Evolutionary conservation across 2,329 filamentous ascomycete genomes (phyloP).

Genomic region (Fulvia fulva): DNA sequence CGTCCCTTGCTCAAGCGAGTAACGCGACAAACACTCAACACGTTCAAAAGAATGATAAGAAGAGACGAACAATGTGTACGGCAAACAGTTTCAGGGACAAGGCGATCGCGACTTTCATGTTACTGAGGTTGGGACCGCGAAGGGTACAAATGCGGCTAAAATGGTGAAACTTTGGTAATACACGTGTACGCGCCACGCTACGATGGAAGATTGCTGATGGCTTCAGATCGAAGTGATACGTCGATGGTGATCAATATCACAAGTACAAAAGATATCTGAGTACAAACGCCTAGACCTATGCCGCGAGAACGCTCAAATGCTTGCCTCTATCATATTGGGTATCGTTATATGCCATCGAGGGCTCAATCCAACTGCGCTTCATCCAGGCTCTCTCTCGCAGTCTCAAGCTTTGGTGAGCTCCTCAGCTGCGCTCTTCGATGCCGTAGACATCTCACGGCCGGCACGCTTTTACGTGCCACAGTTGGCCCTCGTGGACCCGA

Average conservation of each 20-base stretch:
- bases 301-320: background rate
- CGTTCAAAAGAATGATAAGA: background rate
- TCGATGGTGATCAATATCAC: background rate
- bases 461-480: background rate
- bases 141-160: background rate
- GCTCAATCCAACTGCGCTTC: background rate
- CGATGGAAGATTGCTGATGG: background rate
- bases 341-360: background rate
- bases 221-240: background rate
- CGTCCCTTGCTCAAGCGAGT: background rate
- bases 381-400: background rate
- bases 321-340: background rate
- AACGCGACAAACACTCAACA: background rate
- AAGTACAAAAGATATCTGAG: background rate
- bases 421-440: background rate
- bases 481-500: background rate
- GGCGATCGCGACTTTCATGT: background rate
- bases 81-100: background rate
- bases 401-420: background rate
- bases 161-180: background rate
- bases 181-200: background rate
- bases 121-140: background rate
- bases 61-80: background rate
- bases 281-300: background rate
- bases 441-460: background rate